Base-by-base conservation (phyloP, 441 rosid species). In the Breynia disticha region DNA sequence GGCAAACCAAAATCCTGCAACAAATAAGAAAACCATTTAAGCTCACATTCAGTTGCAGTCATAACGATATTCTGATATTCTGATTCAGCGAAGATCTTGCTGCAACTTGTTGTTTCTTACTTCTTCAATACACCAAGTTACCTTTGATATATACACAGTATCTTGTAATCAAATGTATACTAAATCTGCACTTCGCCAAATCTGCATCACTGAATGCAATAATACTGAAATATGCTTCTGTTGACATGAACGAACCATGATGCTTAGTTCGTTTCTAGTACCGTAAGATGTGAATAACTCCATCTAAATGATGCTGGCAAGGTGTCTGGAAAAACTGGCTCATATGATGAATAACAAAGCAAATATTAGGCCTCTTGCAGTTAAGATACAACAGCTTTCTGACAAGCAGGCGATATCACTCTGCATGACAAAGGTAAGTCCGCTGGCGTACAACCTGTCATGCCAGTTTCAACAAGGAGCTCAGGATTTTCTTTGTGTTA, bases 101-200 rank as follows among this genome's bases (percentile, higher is more conserved):
- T 1, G 32, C 55, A 7, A 52, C 55, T 8, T 12, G 6, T 18
- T 54, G 57, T 35, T 54, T 54, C 57, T 54, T 54, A 4, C 24
- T 38, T 7, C 12, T 32, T 47, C 0, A 54, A 16, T 5, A 54
- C 17, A 54, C 19, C 16, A 32, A 19, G 7, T 46, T 1, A 0
- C 8, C 20, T 7, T 24, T 47, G 4, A 54, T 8, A 47, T 16
- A 11, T n/a, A 54, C 21, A n/a, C 11, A 16, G 13, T 18, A 54
- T 2, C 46, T 15, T 1, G 16, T 54, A 1, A 15, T 16, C 5
- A 32, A 54, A 7, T n/a, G n/a, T 1, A 16, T 46, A 6, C 22
- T 42, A 8, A 8, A 16, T 4, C 11, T 46, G 39, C 18, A 38
- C 11, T 43, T 20, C 5, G 20, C 42, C 55, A 9, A 52, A 24